Base-by-base conservation (phyloP, 176 grass and related monocot genomes). In the Luzula sylvatica region DNA sequence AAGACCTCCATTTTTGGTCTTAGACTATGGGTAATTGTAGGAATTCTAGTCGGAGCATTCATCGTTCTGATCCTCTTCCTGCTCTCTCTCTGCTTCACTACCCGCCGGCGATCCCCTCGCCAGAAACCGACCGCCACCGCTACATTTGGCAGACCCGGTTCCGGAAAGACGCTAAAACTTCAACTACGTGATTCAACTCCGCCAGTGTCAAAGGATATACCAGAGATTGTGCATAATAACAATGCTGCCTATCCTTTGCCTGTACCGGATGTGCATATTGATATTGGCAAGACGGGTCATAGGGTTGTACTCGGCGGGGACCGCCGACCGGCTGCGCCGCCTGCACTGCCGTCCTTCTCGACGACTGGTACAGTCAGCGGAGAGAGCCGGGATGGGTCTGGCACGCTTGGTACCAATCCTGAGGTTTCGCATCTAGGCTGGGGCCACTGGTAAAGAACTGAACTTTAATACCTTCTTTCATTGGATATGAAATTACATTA, bases 1-100 rank as follows among this genome's bases (percentile, higher is more conserved):
- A 76, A 70, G 48, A 95, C 80, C 42, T 68, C 80, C n/a, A 57
- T 95, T 8, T 83, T 95, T 23, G 90, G 90, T 56, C 80, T 95
- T 8, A 68, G 63, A 35, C 61, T 50, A 25, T 88, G 84, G 80
- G 77, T 95, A 38, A 55, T 89, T 42, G 42, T 71, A 42, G 90
- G 66, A 26, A 69, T 50, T 5, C 67, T 11, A 23, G 80, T 54
- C 16, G 77, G 79, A n/a, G 73, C 35, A 35, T 19, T 55, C 42
- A 38, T 70, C 2, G 38, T 88, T 56, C 57, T 68, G 0, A 27
- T 76, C 1, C 64, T 88, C 53, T 40, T 75, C 43, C 21, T 95
- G 55, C 18, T 58, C 46, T 32, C 68, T 29, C 79, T 72, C 66
- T 65, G 75, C 41, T 80, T 82, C 77, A 38, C 80, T 43, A 72